A percentile compares a stretch with the other conserved stretches of the same genome.
phyloP scores from a whole-genome alignment of 2,329 filamentous ascomycete genomes.

The Calonectria montana region DNA sequence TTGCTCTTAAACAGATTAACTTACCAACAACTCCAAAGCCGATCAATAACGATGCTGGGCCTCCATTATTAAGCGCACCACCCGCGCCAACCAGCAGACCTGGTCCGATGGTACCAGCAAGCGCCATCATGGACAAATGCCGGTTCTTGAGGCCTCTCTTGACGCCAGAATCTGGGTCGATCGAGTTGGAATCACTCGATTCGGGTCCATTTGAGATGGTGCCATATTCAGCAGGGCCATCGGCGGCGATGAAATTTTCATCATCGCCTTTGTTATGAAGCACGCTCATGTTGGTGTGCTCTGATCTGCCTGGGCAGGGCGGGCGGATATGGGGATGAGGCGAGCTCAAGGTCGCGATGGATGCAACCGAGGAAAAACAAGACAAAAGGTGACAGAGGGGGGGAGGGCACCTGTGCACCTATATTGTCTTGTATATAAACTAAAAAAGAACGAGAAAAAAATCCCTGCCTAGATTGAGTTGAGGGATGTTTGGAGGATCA shows the following conservation, averaged over 20 bases:
- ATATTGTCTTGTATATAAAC: neutral
- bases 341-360: neutral
- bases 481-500: slow-evolving; percentile 27
- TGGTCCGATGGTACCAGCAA: slow-evolving; percentile 74
- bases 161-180: slow-evolving; percentile 73
- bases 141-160: slow-evolving; percentile 77
- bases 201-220: slow-evolving; percentile 29
- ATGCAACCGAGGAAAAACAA: neutral
- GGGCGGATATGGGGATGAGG: neutral
- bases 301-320: slow-evolving; percentile 14
- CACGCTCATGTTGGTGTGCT: slow-evolving; percentile 18
- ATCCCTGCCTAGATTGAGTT: slow-evolving; percentile 31
- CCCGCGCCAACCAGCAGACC: slow-evolving; percentile 79
- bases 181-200: slow-evolving; percentile 46
- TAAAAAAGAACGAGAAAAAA: slow-evolving; percentile 24
- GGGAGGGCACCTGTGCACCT: neutral
- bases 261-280: slow-evolving; percentile 34
- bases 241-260: slow-evolving; percentile 29
- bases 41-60: slow-evolving; percentile 78
- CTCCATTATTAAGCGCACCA: slow-evolving; percentile 74
- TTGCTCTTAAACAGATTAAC: slow-evolving; percentile 5
- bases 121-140: slow-evolving; percentile 74
- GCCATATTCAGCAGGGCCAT: slow-evolving; percentile 36
- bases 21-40: slow-evolving; percentile 76
- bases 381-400: neutral